Base-by-base conservation (phyloP, 2,329 filamentous ascomycete genomes). In the Colletotrichum endophyticum region DNA sequence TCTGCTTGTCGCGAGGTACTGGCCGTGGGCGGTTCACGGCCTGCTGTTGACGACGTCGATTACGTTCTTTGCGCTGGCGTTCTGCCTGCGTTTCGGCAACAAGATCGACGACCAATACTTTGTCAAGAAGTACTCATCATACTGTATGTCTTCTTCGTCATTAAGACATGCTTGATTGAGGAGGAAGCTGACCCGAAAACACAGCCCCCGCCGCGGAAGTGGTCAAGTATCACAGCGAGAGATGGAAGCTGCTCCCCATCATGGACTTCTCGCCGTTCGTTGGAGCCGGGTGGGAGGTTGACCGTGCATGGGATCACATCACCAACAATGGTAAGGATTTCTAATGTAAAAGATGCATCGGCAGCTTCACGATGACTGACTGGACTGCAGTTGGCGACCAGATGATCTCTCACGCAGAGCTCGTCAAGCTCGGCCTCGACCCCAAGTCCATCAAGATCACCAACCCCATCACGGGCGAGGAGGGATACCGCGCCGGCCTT, bases 401-500 rank as follows among this genome's bases (percentile, higher is more conserved):
- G 79, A 91, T 92, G 88, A 89, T 93, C 68, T 88, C 88, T 1
- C 84, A 86, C 27, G 84, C 87, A 8, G 90, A 92, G 79, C 87
- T 92, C 32, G 82, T 87, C 56, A 87, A 87, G 27, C 87, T 93
- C 1, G 87, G 88, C 6, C 84, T 89, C 6, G 89, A 91, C 77
- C 88, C 89, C 3, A 83, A 87, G 27, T 90, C 89, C 1, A 84
- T 92, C n/a, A 89, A 88, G 79, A 88, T 91, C 77, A 89, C 87
- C 12, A 85, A 92, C 78, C 88, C 90, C 7, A 85, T 84, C 61
- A 91, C 91, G 2, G 91, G 91, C 22, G 86, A 89, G 73, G 87
- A 88, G 49, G 91, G 91, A 1, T 93, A 92, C 79, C 86, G 91
- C n/a, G 90, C 91, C 0, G 91, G 88, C 1, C 83, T 92, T 5